Conservation (phyloP, 2,329 filamentous ascomycete species). For the Decorospora gaudefroyi region DNA sequence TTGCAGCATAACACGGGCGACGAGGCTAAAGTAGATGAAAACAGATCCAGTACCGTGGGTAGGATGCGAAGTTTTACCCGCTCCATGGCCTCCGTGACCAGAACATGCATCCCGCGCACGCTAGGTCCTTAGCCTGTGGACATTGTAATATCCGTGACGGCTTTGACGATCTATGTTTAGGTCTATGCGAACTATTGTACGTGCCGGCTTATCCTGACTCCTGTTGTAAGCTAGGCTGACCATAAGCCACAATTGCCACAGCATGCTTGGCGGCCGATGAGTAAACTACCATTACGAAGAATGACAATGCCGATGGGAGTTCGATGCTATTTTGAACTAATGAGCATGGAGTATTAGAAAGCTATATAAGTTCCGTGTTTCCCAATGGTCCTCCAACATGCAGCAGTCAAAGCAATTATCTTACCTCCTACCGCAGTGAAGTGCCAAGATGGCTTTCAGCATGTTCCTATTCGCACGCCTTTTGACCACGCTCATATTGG, state of each 20-base stretch:
- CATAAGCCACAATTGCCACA: background rate
- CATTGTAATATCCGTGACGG: background rate
- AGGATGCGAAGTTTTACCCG: background rate
- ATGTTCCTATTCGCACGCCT: conserved; percentile 4
- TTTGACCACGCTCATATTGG: conserved; percentile 6
- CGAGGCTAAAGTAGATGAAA: background rate
- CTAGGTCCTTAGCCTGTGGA: background rate
- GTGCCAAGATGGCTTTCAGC: background rate
- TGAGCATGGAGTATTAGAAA: background rate
- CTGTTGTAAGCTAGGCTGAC: background rate
- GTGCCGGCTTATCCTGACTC: background rate
- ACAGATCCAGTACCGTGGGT: background rate
- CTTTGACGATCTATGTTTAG: background rate
- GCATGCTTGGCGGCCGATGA: no score
- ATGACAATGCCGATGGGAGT: no score
- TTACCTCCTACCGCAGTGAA: background rate
- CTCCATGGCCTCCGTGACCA: background rate
- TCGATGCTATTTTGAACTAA: background rate
- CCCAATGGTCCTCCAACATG: background rate
- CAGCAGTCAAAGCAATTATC: no score
- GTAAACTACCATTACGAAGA: no score
- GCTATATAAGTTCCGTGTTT: background rate
- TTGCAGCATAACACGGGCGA: background rate
- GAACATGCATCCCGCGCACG: background rate
- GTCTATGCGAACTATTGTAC: background rate